phyloP scores from a whole-genome alignment of 129 eudicot species.

The Chrysanthemum lavandulifolium region DNA sequence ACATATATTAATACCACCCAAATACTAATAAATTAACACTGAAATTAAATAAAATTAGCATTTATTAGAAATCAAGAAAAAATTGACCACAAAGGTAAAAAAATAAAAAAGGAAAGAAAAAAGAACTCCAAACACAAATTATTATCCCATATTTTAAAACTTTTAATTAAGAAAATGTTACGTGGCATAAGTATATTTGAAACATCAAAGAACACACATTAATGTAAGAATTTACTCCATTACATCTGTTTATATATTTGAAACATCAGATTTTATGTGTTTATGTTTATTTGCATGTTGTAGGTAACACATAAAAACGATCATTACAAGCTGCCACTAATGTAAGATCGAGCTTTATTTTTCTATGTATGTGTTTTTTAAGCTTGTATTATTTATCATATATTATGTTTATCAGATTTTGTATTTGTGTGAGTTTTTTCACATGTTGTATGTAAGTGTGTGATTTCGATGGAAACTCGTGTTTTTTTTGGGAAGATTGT shows the following conservation, averaged over 20 bases:
- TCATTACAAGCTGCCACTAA: too few species aligned
- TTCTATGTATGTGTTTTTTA: too few species aligned
- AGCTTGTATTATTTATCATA: too few species aligned
- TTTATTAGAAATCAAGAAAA: background rate
- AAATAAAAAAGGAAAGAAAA: background rate
- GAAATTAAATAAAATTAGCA: background rate
- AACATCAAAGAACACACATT: conserved; percentile 5
- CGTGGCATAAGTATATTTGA: conserved; percentile 17
- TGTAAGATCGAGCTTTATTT: too few species aligned
- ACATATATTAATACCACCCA: background rate
- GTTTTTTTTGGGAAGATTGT: too few species aligned
- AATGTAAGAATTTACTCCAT: conserved; percentile 22
- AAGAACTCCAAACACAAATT: background rate
- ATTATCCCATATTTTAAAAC: background rate
- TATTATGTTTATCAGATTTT: background rate
- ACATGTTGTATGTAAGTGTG: conserved; percentile 14
- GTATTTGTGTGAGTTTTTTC: background rate
- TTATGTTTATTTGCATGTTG: background rate
- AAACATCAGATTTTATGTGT: background rate
- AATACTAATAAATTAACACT: background rate
- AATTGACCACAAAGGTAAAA: conserved; percentile 3
- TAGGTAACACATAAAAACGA: too few species aligned
- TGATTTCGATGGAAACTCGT: background rate
- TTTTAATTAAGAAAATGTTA: conserved; percentile 4
- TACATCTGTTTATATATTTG: background rate